Evolutionary conservation across 371 early-diverging fungal genomes (phyloP), one percentile per base, ranked within the genome.

Genomic region (Choanephora cucurbitarum): DNA sequence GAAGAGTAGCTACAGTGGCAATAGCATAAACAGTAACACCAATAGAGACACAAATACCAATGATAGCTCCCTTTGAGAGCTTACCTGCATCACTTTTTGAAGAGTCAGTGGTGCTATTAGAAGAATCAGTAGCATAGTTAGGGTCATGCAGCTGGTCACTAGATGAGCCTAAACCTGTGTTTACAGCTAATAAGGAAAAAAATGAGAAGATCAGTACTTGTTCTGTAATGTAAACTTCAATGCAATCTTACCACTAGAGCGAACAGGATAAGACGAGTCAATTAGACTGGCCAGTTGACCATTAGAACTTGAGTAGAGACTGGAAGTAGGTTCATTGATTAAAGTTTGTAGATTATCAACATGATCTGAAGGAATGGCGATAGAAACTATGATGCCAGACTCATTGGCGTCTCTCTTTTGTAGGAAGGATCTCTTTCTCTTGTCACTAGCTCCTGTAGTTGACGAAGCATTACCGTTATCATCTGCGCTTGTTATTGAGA

Each of bases 41-140:
- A 13, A 65, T 64, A 6, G 75, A 73, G 0, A 78, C 75, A 50
- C 71, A 68, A 33, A 78, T 75, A 50, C 75, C 79, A 39, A 78
- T 68, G 46, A 78, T 62, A 8, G 67, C 58, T 0, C 58, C 73
- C 8, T 65, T 68, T 11, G 79, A 78, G 7, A 78, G 43, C 2
- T 70, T 69, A 15, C 62, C 59, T 10, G 31, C 33, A 9, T 44
- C 24, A 21, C 41, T 28, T 0, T 11, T 0, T 5, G 33, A 14
- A 34, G 2, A 28, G 31, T 19, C 8, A 31, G 22, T 37, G 9
- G 44, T 34, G 33, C 21, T 10, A 23, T 18, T 18, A 33, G 28
- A 40, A 5, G 41, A 24, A 22, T 37, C 45, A 43, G 47, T 32
- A 17, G 45, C 8, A 28, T 15, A 42, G 45, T 31, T 44, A 14